Conservation (phyloP, 2,329 filamentous ascomycete species). For the Erysiphe pulchra region DNA sequence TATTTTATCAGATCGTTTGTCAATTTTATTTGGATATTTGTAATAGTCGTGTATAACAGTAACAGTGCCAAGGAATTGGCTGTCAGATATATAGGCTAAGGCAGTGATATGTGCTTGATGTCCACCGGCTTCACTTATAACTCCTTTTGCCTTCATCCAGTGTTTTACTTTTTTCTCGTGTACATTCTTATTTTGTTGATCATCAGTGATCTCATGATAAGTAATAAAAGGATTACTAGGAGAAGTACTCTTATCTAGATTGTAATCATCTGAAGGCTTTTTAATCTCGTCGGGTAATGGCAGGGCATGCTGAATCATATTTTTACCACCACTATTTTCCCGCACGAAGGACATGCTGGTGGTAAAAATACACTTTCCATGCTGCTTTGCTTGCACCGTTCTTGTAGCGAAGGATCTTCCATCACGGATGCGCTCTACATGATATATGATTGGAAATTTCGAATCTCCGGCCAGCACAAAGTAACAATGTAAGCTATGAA, state of each 20-base stretch:
- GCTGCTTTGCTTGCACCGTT: conserved; percentile 85
- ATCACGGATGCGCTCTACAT: conserved; percentile 81
- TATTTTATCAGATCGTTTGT: too few species aligned
- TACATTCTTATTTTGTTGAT: conserved; percentile 24
- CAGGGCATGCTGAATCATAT: conserved; percentile 34
- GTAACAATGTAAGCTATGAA: conserved; percentile 98
- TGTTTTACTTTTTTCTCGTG: conserved; percentile 42
- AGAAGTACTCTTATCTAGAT: conserved; percentile 5
- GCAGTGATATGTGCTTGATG: conserved; percentile 63
- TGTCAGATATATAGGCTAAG: conserved; percentile 80
- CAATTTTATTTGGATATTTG: conserved; percentile 23
- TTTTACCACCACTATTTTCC: conserved; percentile 15
- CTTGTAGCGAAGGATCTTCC: conserved; percentile 74
- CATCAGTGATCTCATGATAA: conserved; percentile 27
- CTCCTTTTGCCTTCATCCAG: conserved; percentile 52
- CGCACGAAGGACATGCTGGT: conserved; percentile 75
- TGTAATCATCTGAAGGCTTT: conserved; percentile 18
- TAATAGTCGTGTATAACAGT: conserved; percentile 57
- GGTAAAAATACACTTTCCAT: conserved; percentile 77
- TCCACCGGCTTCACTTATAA: conserved; percentile 47
- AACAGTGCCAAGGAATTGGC: conserved; percentile 80
- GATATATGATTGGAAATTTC: conserved; percentile 70
- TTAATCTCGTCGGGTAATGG: conserved; percentile 24
- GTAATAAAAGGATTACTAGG: conserved; percentile 28
- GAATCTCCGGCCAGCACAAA: conserved; percentile 79